These are phyloP conservation scores for Amborella trichopoda DNA, from an alignment of 164 flowering plant species.

Conservation along the genomic window DNA sequence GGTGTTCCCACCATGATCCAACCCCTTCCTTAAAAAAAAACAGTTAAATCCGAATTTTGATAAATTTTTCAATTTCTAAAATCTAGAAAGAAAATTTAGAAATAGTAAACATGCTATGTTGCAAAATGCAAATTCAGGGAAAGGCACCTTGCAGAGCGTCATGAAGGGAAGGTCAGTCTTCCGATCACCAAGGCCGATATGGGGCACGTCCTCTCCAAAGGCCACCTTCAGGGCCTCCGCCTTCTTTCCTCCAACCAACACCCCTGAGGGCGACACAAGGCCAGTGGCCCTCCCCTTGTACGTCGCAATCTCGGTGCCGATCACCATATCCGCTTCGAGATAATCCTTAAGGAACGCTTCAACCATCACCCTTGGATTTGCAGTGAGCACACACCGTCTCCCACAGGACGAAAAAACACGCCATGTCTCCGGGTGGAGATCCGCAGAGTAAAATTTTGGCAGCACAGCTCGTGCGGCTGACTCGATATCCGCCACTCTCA, in stretches of 20 bases:
- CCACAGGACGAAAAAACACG: slow-evolving; percentile 29
- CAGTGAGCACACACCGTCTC: slow-evolving; percentile 22
- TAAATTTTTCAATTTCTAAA: not conserved
- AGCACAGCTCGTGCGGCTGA: slow-evolving; percentile 34
- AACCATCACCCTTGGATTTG: slow-evolving; percentile 23
- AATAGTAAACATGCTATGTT: not conserved
- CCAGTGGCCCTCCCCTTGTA: slow-evolving; percentile 28
- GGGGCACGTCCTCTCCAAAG: slow-evolving; percentile 19
- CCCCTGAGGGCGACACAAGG: slow-evolving; percentile 20
- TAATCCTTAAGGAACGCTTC: slow-evolving; percentile 19
- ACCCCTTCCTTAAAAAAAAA: not conserved
- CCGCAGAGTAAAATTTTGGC: slow-evolving; percentile 31
- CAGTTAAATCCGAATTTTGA: not conserved
- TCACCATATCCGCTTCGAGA: slow-evolving; percentile 17
- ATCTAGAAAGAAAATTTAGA: not conserved
- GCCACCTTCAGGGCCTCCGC: slow-evolving; percentile 16
- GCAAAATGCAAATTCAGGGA: too few relatives aligned
- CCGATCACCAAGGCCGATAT: slow-evolving; percentile 30
- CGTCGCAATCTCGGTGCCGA: slow-evolving; percentile 20
- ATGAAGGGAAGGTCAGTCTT: slow-evolving; percentile 29
- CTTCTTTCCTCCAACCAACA: slow-evolving; percentile 24
- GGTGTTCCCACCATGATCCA: not conserved
- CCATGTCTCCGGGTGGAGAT: slow-evolving; percentile 33
- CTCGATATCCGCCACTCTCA: slow-evolving; percentile 23
- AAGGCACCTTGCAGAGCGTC: slow-evolving; percentile 28